Percentiles rank a stretch among this genome's conserved stretches.
phyloP scores from a whole-genome alignment of 352 stramenopile genomes.

The Lagenidium giganteum region DNA sequence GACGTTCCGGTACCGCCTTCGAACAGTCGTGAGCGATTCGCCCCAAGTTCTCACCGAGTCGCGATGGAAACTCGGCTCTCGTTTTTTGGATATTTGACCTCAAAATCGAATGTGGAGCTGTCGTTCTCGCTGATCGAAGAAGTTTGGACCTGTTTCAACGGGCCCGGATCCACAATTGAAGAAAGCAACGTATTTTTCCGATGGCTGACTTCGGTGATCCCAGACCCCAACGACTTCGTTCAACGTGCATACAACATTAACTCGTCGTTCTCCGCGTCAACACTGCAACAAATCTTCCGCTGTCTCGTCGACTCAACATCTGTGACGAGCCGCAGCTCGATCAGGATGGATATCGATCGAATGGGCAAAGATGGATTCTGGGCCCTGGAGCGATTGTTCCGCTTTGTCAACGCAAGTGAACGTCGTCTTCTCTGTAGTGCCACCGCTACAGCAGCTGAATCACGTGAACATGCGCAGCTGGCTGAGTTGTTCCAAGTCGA shows the following conservation, averaged over 20 bases:
- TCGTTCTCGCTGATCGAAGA: slow-evolving; percentile 35
- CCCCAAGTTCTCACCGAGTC: slow-evolving; percentile 3
- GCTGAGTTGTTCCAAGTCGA: slow-evolving; percentile 45
- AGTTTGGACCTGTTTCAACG: slow-evolving; percentile 45
- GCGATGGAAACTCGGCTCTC: slow-evolving; percentile 27
- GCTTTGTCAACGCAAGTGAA: slow-evolving; percentile 50
- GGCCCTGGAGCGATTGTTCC: slow-evolving; percentile 54
- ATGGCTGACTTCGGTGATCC: no score
- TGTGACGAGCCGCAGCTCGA: no score
- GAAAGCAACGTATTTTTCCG: no score
- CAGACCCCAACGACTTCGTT: no score
- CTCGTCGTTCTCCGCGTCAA: no score
- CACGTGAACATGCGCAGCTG: no score
- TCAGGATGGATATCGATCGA: slow-evolving; percentile 39
- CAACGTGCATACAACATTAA: no score
- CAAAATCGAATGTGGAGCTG: slow-evolving; percentile 52
- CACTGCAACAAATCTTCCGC: no score
- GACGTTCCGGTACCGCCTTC: no score
- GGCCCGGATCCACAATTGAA: slow-evolving; percentile 22
- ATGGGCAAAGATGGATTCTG: slow-evolving; percentile 56
- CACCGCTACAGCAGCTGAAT: no score
- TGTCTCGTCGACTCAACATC: no score
- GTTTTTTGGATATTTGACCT: slow-evolving; percentile 67
- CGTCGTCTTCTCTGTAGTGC: slow-evolving; percentile 30
- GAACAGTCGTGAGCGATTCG: no score